Percentiles rank a stretch among this genome's conserved stretches.
These are phyloP conservation scores for Gloeophyllum trabeum DNA, from an alignment of 768 basidiomycete species.

Conservation along the genomic window DNA sequence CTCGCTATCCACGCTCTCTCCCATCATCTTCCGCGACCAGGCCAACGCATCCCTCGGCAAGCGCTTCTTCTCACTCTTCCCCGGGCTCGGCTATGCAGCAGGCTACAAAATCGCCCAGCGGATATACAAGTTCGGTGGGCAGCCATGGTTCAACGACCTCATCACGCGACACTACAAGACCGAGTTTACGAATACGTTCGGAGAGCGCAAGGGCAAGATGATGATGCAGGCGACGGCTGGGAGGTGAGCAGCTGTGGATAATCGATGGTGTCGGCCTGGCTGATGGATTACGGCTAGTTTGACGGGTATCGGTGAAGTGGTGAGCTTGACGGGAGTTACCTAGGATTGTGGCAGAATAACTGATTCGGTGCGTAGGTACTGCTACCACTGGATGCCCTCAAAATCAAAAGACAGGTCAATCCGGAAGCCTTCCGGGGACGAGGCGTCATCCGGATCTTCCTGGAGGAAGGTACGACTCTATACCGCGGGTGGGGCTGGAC, in stretches of 20 bases:
- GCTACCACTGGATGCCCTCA: constrained; percentile 92
- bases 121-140: constrained; percentile 96
- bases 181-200: constrained; percentile 75
- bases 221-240: constrained; percentile 94
- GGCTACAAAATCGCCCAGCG: constrained; percentile 95
- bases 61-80: constrained; percentile 89
- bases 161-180: constrained; percentile 74
- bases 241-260: constrained; percentile 35
- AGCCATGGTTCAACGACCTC: constrained; percentile 95
- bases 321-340: constrained; percentile 19
- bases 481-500: constrained; percentile 99
- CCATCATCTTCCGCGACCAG: constrained; percentile 82
- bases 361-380: constrained; percentile 42
- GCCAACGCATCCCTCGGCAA: constrained; percentile 53
- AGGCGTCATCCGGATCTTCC: constrained; percentile 78
- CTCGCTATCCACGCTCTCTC: constrained; percentile 46
- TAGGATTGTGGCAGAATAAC: neutral
- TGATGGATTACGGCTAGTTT: constrained; percentile 20
- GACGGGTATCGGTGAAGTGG: constrained; percentile 91
- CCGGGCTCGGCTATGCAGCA: constrained; percentile 94
- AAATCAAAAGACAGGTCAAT: constrained; percentile 98
- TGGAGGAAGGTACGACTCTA: constrained; percentile 84
- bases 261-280: neutral
- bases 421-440: constrained; percentile 97
- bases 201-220: constrained; percentile 91